phyloP scores from a whole-genome alignment of 805 yeast genomes.

The Wickerhamiella brachini region DNA sequence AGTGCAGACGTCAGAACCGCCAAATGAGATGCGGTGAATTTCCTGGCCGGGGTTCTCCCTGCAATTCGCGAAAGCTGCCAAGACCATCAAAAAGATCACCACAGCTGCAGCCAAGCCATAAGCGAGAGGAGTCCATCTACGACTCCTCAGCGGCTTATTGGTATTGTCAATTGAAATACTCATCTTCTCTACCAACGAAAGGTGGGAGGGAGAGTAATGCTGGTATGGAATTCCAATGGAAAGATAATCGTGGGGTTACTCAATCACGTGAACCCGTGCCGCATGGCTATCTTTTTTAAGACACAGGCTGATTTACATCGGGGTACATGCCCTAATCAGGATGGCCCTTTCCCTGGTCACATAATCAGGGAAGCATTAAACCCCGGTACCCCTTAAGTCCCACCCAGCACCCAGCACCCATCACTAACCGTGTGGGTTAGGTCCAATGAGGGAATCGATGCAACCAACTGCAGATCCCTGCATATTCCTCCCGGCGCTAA shows the following conservation, averaged over 20 bases:
- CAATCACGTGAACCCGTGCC: not conserved
- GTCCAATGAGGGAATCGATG: not conserved
- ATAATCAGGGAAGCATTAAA: too few species aligned
- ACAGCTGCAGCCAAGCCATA: not conserved
- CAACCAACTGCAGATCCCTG: not conserved
- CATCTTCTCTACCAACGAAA: not conserved
- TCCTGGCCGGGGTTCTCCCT: not conserved
- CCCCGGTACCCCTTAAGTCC: too few species aligned
- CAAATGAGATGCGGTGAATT: too few species aligned
- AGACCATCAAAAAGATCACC: not conserved
- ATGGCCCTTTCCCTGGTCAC: too few species aligned
- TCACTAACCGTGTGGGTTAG: too few species aligned
- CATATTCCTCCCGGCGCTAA: not conserved
- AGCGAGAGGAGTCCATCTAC: not conserved
- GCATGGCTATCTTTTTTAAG: not conserved
- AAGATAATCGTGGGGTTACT: not conserved
- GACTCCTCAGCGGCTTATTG: not conserved
- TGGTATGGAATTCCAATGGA: not conserved
- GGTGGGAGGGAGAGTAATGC: too few species aligned
- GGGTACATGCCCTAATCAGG: not conserved
- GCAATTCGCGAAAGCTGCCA: not conserved
- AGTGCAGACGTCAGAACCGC: slow-evolving; percentile 1
- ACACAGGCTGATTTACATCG: not conserved
- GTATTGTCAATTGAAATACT: not conserved
- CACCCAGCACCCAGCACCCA: too few species aligned